A percentile compares a stretch with the other conserved stretches of the same genome.
Conservation (phyloP, 371 early-diverging fungal species). For the Homolaphlyctis polyrhiza region DNA sequence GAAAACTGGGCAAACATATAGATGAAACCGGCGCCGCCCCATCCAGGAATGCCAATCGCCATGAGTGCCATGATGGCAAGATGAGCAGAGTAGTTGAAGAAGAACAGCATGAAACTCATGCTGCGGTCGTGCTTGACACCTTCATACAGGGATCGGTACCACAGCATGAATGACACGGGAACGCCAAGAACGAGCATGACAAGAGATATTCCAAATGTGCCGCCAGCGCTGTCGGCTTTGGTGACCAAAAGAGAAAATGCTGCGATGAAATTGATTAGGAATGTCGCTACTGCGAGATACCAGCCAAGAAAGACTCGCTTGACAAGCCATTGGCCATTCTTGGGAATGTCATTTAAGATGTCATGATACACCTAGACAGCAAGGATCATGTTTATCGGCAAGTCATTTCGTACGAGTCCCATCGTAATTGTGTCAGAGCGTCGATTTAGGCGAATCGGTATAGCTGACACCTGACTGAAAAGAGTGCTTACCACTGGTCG, state of each 20-base stretch:
- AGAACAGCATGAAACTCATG: constrained; percentile 31
- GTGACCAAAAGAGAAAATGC: constrained; percentile 22
- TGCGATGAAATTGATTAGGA: constrained; percentile 19
- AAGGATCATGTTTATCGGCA: constrained; percentile 5
- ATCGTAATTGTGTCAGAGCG: no score
- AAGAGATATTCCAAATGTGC: constrained; percentile 23
- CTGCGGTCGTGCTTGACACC: constrained; percentile 26
- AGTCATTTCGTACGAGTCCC: background rate
- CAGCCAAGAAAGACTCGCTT: constrained; percentile 24
- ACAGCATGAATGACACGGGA: constrained; percentile 31
- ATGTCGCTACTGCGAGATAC: background rate
- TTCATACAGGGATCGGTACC: constrained; percentile 31
- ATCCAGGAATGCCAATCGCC: constrained; percentile 29
- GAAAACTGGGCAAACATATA: constrained; percentile 7
- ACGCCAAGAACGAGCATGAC: constrained; percentile 24
- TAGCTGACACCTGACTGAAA: no score
- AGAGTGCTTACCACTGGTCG: constrained; percentile 16
- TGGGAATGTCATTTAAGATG: constrained; percentile 32
- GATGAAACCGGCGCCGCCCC: constrained; percentile 28
- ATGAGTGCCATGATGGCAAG: constrained; percentile 19
- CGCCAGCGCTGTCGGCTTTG: constrained; percentile 12
- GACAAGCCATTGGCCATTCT: constrained; percentile 25
- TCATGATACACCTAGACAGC: constrained; percentile 38
- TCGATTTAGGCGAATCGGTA: no score
- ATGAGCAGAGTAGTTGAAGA: constrained; percentile 28